Evolutionary conservation across 148 eudicot species (phyloP).

Genomic region (Gaultheria prostrata): DNA sequence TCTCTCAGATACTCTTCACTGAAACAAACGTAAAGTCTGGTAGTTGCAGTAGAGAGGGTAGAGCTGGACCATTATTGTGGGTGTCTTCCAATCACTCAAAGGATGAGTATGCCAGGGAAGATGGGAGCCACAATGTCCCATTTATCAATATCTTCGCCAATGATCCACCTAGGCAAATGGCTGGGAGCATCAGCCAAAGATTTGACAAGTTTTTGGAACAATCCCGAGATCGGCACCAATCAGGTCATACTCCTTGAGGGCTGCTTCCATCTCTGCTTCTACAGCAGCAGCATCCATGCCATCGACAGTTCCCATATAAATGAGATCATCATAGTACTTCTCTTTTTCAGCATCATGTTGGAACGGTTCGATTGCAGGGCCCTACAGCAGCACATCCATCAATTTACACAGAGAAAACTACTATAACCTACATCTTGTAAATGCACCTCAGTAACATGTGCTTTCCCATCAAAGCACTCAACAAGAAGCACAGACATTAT

Average conservation of each 20-base stretch:
- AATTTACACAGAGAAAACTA: background rate
- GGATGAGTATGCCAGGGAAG: no score
- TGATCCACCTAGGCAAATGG: constrained; percentile 73
- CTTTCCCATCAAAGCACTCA: background rate
- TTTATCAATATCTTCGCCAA: constrained; percentile 93
- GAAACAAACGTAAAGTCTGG: no score
- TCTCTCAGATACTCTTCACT: no score
- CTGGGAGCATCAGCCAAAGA: constrained; percentile 59
- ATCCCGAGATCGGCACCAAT: constrained; percentile 80
- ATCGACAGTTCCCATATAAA: constrained; percentile 47
- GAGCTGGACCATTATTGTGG: no score
- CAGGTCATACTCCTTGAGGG: constrained; percentile 51
- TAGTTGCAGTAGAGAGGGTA: no score
- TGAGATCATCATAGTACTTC: constrained; percentile 61
- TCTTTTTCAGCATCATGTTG: constrained; percentile 66
- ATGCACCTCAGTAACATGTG: background rate
- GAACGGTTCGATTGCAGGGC: constrained; percentile 76
- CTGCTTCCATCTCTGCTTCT: constrained; percentile 86
- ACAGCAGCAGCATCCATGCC: constrained; percentile 51
- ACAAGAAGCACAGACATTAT: background rate
- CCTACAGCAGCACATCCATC: constrained; percentile 42
- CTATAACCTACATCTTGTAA: background rate
- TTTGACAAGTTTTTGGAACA: constrained; percentile 49
- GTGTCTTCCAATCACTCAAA: no score
- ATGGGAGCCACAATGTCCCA: no score